Evolutionary conservation across 1,284 basidiomycete genomes (phyloP).

Genomic region (Ganoderma meredithae): DNA sequence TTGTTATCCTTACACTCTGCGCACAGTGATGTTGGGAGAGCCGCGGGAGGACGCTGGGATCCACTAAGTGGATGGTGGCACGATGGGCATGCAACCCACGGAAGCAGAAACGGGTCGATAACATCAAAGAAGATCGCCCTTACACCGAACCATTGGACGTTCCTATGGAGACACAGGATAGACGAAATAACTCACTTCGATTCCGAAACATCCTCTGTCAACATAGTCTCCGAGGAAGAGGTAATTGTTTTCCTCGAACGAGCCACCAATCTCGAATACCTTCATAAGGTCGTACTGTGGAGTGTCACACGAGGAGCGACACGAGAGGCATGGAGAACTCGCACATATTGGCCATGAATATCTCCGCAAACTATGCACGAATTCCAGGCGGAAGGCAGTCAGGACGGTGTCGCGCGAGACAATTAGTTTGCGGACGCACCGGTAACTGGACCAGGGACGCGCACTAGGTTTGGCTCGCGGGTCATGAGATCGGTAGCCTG

Average conservation of each 20-base stretch:
- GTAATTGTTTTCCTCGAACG: constrained; percentile 88
- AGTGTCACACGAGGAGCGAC: constrained; percentile 18
- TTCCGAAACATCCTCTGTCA: constrained; percentile 95
- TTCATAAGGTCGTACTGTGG: constrained; percentile 94
- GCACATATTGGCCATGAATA: constrained; percentile 98
- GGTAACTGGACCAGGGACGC: constrained; percentile 92
- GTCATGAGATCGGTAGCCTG: constrained; percentile 80
- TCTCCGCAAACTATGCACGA: constrained; percentile 85
- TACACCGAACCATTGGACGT: not conserved
- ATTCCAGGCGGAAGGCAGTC: not conserved
- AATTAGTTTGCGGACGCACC: constrained; percentile 59
- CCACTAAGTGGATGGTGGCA: not conserved
- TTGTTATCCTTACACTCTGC: no score
- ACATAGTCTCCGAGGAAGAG: constrained; percentile 99
- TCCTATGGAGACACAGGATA: constrained; percentile 16
- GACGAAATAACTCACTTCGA: constrained; percentile 70
- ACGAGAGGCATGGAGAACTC: constrained; percentile 40
- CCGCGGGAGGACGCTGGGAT: no score
- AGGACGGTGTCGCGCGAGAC: not conserved
- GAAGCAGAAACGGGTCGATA: not conserved
- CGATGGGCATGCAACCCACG: not conserved
- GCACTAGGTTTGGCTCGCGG: constrained; percentile 87
- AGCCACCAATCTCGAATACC: constrained; percentile 95
- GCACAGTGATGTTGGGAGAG: no score
- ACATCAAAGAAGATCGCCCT: not conserved